These are phyloP conservation scores for Lentinula edodes DNA, from an alignment of 768 basidiomycete genomes.

Conservation along the genomic window DNA sequence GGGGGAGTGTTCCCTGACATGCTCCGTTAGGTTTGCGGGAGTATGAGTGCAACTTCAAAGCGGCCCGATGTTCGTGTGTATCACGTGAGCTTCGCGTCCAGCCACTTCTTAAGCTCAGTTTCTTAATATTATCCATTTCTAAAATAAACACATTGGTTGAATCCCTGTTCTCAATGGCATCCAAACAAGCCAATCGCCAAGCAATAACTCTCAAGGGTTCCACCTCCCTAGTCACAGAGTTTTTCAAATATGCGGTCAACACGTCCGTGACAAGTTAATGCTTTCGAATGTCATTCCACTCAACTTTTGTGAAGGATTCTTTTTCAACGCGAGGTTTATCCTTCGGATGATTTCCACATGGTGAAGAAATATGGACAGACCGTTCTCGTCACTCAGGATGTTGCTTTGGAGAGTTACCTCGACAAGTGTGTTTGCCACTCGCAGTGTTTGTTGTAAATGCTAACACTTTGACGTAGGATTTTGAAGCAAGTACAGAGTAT, in stretches of 20 bases:
- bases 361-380: conserved; percentile 99
- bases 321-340: conserved; percentile 96
- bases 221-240: conserved; percentile 89
- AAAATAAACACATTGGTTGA: no score
- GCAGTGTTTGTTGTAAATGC: background rate
- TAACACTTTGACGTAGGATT: conserved; percentile 47
- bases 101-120: no score
- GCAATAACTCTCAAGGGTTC: conserved; percentile 96
- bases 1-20: conserved; percentile 51
- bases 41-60: no score
- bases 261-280: conserved; percentile 50
- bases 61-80: no score
- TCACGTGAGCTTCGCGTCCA: no score
- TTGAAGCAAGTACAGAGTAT: conserved; percentile 87
- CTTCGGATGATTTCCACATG: conserved; percentile 98
- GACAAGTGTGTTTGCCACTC: conserved; percentile 45
- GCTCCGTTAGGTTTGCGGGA: background rate
- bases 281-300: background rate
- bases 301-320: conserved; percentile 57
- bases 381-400: conserved; percentile 90
- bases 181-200: conserved; percentile 53
- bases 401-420: conserved; percentile 91
- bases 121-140: no score
- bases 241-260: conserved; percentile 99
- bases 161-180: background rate